Evolutionary conservation across 2,329 filamentous ascomycete genomes (phyloP), one percentile per base, ranked within the genome.

Genomic region (Lasiodiplodia theobromae): DNA sequence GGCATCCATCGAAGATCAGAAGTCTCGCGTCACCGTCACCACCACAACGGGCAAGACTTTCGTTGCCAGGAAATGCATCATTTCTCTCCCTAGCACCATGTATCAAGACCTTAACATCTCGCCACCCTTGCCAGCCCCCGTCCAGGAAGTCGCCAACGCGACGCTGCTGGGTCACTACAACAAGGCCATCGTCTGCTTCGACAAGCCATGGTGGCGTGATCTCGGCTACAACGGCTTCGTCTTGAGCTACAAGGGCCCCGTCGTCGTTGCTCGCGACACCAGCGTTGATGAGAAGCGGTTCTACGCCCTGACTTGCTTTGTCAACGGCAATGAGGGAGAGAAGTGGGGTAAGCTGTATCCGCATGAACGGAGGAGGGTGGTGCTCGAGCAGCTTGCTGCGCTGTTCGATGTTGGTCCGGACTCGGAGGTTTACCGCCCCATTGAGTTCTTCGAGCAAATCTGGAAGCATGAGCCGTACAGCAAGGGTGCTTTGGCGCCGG

Each of bases 101-200:
- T 71, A 75, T 0, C 77, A 86, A 37, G 72, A 75, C 8, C 84
- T 89, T 38, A 67, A 52, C 0, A 88, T 88, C 73, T 66, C 73
- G 0, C 87, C 87, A 0, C 68, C 77, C 0, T 78, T 89, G 0
- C 83, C 84, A 0, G 44, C 71, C 0, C 69, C 71, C 2, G 86
- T 85, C 70, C 72, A 74, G n/a, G 73, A 76, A 0, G 74, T 82
- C 60, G 71, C 76, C 18, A 71, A 80, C 3, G 76, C 79, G 0
- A 79, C 78, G 10, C 74, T 54, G 16, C 31, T 56, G 18, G 85
- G 86, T 2, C 83, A 83, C 69, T 86, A 86, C 71, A 82, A 80
- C 62, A 88, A 88, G 73, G 82, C 81, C 4, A 85, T 88, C 64
- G 72, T 84, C 14, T 76, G 82, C 40, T 87, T 83, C 73, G 69